Evolutionary conservation across 1,284 basidiomycete genomes (phyloP).

Genomic region (Jaminaea rosea): DNA sequence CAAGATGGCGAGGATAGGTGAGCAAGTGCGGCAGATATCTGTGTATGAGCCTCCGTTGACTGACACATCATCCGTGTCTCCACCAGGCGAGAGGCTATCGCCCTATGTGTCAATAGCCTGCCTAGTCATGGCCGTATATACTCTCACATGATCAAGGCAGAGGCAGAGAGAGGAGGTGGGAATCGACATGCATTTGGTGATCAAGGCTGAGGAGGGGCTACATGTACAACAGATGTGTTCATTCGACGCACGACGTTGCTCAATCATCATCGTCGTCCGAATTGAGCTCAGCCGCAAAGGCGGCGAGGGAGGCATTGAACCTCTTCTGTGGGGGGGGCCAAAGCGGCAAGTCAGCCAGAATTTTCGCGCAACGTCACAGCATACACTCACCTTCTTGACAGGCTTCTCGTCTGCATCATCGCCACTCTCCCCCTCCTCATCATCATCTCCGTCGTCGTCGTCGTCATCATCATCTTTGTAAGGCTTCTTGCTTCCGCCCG

Average conservation of each 20-base stretch:
- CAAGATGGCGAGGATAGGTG: constrained; percentile 43
- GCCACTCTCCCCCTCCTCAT: background rate
- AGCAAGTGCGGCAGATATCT: too few relatives aligned
- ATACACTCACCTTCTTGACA: background rate
- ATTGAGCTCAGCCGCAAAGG: constrained; percentile 1
- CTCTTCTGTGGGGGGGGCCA: background rate
- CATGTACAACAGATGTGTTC: too few relatives aligned
- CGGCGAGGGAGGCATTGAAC: background rate
- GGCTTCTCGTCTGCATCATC: background rate
- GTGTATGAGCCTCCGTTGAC: too few relatives aligned
- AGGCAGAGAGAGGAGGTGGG: too few relatives aligned
- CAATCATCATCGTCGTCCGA: too few relatives aligned
- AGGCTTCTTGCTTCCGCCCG: background rate
- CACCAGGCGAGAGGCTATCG: constrained; percentile 41
- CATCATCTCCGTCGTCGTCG: background rate
- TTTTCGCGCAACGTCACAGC: background rate
- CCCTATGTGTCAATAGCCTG: constrained; percentile 45
- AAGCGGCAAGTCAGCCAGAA: background rate
- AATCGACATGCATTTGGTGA: too few relatives aligned
- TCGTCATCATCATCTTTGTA: background rate
- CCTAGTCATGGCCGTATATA: constrained; percentile 42
- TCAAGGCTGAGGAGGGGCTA: too few relatives aligned
- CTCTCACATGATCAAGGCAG: too few relatives aligned
- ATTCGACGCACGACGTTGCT: too few relatives aligned
- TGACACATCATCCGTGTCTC: background rate